Conservation (phyloP, 805 yeast species). For the Myxozyma sirexii region DNA sequence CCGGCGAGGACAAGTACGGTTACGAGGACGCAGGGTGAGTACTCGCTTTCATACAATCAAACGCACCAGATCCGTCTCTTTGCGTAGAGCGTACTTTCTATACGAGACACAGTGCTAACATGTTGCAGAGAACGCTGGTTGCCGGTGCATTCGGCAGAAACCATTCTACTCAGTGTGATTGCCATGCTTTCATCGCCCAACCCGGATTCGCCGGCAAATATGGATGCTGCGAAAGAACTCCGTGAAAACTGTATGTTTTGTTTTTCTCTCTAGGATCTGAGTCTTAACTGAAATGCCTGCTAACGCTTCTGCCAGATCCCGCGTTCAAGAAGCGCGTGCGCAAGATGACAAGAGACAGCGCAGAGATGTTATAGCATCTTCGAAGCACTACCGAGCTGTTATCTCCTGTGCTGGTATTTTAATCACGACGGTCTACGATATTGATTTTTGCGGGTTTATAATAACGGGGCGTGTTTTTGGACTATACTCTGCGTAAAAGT, state of each 20-base stretch:
- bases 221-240: constrained; percentile 86
- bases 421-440: not conserved
- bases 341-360: constrained; percentile 49
- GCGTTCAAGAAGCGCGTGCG: constrained; percentile 70
- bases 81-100: too few species aligned
- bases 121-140: constrained; percentile 74
- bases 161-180: constrained; percentile 77
- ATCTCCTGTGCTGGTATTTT: not conserved
- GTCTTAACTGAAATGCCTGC: not conserved
- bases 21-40: constrained; percentile 71
- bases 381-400: not conserved
- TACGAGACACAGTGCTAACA: too few species aligned
- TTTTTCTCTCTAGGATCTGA: not conserved
- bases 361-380: constrained; percentile 23
- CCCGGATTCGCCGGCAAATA: constrained; percentile 92
- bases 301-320: constrained; percentile 19
- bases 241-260: constrained; percentile 58
- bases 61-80: too few species aligned
- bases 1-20: constrained; percentile 87
- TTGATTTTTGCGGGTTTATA: not conserved
- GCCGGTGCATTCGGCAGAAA: constrained; percentile 87
- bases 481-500: too few species aligned
- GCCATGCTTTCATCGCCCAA: constrained; percentile 89
- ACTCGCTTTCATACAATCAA: too few species aligned
- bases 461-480: too few species aligned